Evolutionary conservation across 768 basidiomycete genomes (phyloP), one percentile per base, ranked within the genome.

Genomic region (Hygrophoropsis aurantiaca): DNA sequence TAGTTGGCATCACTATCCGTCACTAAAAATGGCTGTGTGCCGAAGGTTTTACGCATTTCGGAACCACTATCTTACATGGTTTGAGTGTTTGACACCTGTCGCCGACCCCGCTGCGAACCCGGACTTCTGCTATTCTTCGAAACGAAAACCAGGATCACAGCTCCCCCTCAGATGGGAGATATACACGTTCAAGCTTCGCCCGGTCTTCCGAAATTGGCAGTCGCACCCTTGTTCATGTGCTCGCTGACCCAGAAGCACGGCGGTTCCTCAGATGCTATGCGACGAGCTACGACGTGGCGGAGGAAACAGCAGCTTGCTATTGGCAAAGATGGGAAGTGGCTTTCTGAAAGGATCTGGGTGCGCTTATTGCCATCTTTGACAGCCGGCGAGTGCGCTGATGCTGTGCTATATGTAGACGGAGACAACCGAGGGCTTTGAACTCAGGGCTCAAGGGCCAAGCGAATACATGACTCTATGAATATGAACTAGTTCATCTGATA

Each of bases 301-400:
- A 69, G 46, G 63, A 62, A 50, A n/a, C n/a, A 66, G 68, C 18
- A 61, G 69, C 49, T 69, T 57, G 27, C 46, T 62, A 15, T 66
- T 19, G 61, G 61, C 13, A 52, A 57, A 13, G 58, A 64, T 33
- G 69, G 72, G n/a, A 53, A 45, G 33, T 56, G 60, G 20, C 34
- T 59, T 18, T 60, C 67, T 24, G 56, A 57, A 25, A 57, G 57
- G 41, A n/a, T 70, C 30, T 72, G 69, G 72, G 71, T 73, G 24
- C 44, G 61, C 58, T n/a, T 30, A n/a, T n/a, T n/a, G n/a, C n/a
- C n/a, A n/a, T n/a, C n/a, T n/a, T n/a, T n/a, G n/a, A n/a, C n/a
- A n/a, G n/a, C n/a, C n/a, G n/a, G n/a, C n/a, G n/a, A n/a, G n/a
- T n/a, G n/a, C n/a, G n/a, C n/a, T n/a, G n/a, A n/a, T n/a, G n/a